Evolutionary conservation across 306 rosid species (phyloP).

Genomic region (Comarum palustre): DNA sequence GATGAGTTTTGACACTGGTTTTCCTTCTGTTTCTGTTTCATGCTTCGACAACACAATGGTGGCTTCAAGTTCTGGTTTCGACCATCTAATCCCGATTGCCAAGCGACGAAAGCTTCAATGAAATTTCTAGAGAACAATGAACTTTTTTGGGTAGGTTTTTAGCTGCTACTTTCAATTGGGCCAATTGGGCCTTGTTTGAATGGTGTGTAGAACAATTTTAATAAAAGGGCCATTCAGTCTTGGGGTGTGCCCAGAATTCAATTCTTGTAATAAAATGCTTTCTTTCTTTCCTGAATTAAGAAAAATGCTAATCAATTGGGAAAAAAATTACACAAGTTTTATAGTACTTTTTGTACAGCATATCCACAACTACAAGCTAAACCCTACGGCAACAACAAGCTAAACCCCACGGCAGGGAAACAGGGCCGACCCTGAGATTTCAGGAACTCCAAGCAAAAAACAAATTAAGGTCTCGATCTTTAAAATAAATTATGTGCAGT

Average conservation of each 20-base stretch:
- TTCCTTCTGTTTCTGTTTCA: conserved; percentile 25
- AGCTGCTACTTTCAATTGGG: neutral
- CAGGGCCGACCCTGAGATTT: too few species aligned
- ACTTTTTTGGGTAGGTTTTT: neutral
- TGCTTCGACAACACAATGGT: conserved; percentile 24
- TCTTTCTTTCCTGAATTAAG: neutral
- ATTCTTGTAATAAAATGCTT: neutral
- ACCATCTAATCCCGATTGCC: conserved; percentile 25
- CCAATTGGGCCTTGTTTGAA: neutral
- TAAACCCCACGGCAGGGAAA: too few species aligned
- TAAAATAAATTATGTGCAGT: too few species aligned
- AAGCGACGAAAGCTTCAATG: conserved; percentile 50
- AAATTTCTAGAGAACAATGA: neutral
- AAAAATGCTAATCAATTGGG: neutral
- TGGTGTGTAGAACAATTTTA: neutral
- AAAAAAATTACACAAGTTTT: neutral
- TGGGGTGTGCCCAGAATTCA: neutral
- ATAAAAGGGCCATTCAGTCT: neutral
- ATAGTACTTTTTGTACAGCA: neutral
- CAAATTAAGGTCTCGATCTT: too few species aligned
- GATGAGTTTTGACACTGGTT: conserved; percentile 36
- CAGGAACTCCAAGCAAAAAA: too few species aligned
- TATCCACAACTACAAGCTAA: neutral
- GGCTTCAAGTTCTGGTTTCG: conserved; percentile 28
- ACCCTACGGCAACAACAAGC: too few species aligned